Conservation (phyloP, 306 rosid species). For the Ammopiptanthus mongolicus region DNA sequence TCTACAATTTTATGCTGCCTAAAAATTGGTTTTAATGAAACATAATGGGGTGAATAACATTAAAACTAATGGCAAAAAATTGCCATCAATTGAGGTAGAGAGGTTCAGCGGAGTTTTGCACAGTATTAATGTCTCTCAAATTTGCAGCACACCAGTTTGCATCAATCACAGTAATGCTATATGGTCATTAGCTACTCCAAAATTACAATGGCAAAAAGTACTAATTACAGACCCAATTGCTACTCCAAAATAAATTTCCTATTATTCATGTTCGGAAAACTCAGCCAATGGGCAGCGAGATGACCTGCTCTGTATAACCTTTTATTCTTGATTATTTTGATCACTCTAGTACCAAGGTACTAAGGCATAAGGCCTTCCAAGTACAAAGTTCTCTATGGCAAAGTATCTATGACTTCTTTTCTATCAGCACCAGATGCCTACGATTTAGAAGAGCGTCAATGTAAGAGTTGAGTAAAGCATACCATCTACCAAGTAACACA, state of each 20-base stretch:
- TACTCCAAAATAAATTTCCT: conserved; percentile 36
- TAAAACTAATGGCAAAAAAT: neutral
- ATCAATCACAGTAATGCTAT: conserved; percentile 24
- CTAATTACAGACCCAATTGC: conserved; percentile 17
- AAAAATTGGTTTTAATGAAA: neutral
- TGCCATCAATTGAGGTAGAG: conserved; percentile 3
- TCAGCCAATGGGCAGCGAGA: conserved; percentile 25
- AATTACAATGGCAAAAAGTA: conserved; percentile 31
- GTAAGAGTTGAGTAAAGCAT: neutral
- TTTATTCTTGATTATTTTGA: conserved; percentile 36
- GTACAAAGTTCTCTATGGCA: conserved; percentile 36
- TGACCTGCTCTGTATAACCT: conserved; percentile 22
- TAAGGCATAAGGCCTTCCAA: neutral
- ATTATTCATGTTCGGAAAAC: conserved; percentile 26
- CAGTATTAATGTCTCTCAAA: conserved; percentile 12
- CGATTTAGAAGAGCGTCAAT: conserved; percentile 18
- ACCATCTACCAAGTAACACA: neutral
- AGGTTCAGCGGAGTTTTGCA: neutral
- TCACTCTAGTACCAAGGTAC: neutral
- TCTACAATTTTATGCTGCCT: neutral
- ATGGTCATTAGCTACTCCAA: conserved; percentile 24
- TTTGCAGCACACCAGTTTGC: conserved; percentile 13
- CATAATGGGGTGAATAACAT: neutral
- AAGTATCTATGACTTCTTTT: conserved; percentile 64
- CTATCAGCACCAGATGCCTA: conserved; percentile 79